These are phyloP conservation scores for Mycosphaerella sp. DNA, from an alignment of 2,329 filamentous ascomycete genomes.

Conservation along the genomic window DNA sequence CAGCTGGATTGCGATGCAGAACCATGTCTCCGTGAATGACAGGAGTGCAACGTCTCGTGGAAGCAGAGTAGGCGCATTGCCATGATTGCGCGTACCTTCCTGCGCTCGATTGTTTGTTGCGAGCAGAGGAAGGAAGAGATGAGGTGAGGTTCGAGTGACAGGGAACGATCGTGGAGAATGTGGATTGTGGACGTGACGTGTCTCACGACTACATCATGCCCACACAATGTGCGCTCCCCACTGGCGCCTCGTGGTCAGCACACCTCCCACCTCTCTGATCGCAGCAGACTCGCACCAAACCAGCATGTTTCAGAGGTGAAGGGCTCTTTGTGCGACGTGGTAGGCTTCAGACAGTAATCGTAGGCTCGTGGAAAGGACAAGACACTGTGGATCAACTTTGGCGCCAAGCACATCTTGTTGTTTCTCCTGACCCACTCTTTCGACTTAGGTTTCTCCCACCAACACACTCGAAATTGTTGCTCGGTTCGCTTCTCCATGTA, in stretches of 20 bases:
- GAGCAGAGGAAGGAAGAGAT: background rate
- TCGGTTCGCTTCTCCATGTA: background rate
- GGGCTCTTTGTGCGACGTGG: background rate
- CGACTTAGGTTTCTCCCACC: background rate
- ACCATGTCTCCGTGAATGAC: background rate
- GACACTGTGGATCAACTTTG: background rate
- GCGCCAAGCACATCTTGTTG: background rate
- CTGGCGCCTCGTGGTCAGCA: background rate
- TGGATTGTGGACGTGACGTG: background rate
- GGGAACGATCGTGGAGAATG: background rate
- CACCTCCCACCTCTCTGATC: background rate
- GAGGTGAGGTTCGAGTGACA: background rate
- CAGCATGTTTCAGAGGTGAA: background rate
- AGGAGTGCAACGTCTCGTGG: background rate
- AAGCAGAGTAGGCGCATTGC: background rate
- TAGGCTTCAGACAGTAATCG: background rate
- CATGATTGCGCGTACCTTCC: background rate
- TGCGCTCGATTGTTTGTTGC: background rate
- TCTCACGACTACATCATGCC: background rate
- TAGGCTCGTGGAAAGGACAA: background rate
- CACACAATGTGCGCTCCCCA: background rate
- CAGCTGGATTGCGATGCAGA: background rate
- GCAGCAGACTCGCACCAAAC: background rate
- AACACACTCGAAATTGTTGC: background rate
- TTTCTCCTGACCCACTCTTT: background rate